Conservation (phyloP, 2,329 filamentous ascomycete species). For the Phialophora macrospora region DNA sequence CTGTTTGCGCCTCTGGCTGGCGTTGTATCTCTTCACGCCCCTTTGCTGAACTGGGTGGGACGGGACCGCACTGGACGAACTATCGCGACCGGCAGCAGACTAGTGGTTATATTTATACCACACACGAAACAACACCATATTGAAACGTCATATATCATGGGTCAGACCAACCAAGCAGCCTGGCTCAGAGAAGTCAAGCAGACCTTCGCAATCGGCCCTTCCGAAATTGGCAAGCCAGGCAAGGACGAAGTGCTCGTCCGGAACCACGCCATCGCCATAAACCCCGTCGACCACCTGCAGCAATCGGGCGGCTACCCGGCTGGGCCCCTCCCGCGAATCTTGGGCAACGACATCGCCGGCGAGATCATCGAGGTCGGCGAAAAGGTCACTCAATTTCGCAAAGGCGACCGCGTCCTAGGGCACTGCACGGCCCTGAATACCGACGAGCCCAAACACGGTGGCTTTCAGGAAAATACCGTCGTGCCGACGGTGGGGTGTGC, state of each 20-base stretch:
- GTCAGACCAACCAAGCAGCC: conserved; percentile 36
- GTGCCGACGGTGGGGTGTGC: conserved; percentile 36
- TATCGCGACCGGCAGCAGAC: not conserved
- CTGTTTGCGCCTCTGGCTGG: not conserved
- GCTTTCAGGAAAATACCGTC: conserved; percentile 45
- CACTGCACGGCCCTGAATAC: conserved; percentile 35
- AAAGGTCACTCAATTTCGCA: conserved; percentile 39
- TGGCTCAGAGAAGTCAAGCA: conserved; percentile 34
- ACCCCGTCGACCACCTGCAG: conserved; percentile 45
- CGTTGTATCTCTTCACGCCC: not conserved
- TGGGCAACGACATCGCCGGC: conserved; percentile 42
- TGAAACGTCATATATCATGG: not conserved
- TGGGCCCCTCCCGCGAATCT: conserved; percentile 41
- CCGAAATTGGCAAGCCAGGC: conserved; percentile 29
- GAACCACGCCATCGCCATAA: conserved; percentile 41
- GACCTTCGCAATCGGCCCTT: conserved; percentile 36
- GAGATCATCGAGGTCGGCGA: conserved; percentile 42
- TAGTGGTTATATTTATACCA: not conserved
- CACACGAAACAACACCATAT: not conserved
- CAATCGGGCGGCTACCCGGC: conserved; percentile 38
- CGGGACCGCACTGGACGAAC: not conserved
- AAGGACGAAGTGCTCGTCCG: conserved; percentile 38
- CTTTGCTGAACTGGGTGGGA: not conserved
- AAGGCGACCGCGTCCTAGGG: conserved; percentile 44
- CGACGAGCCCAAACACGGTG: conserved; percentile 34